phyloP scores from a whole-genome alignment of 805 yeast genomes.

The Yueomyces sp. region DNA sequence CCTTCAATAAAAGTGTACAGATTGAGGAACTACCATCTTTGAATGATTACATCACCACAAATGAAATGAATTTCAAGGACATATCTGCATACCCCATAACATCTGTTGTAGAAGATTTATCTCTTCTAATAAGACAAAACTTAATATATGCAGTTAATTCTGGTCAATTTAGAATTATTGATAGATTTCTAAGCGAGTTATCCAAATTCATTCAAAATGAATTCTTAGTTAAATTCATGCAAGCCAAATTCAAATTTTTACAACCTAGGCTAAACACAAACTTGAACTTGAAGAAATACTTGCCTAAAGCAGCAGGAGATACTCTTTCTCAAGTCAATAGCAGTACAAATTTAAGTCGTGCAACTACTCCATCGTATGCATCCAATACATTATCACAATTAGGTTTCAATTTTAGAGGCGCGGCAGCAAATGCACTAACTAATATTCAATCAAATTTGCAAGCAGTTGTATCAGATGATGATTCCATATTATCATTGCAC shows the following conservation, averaged over 20 bases:
- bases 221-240: constrained; percentile 19
- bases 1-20: constrained; percentile 68
- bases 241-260: constrained; percentile 14
- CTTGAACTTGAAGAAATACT: constrained; percentile 12
- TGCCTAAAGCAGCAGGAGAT: constrained; percentile 6
- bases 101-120: constrained; percentile 76
- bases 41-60: constrained; percentile 19
- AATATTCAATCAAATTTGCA: constrained; percentile 25
- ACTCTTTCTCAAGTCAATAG: not conserved
- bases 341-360: not conserved
- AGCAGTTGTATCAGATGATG: constrained; percentile 21
- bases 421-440: constrained; percentile 30
- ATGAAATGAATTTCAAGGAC: constrained; percentile 12
- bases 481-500: constrained; percentile 29
- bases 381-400: constrained; percentile 14
- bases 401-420: constrained; percentile 22
- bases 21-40: constrained; percentile 67
- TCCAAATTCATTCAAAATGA: constrained; percentile 20
- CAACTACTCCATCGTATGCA: constrained; percentile 7
- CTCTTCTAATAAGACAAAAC: constrained; percentile 57
- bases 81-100: constrained; percentile 43
- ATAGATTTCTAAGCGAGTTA: constrained; percentile 16
- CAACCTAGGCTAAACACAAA: constrained; percentile 14
- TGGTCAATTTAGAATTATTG: constrained; percentile 35
- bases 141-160: constrained; percentile 56